Conservation (phyloP, 1,139 yeast genomes). For the Sugiyamaella sp. region DNA sequence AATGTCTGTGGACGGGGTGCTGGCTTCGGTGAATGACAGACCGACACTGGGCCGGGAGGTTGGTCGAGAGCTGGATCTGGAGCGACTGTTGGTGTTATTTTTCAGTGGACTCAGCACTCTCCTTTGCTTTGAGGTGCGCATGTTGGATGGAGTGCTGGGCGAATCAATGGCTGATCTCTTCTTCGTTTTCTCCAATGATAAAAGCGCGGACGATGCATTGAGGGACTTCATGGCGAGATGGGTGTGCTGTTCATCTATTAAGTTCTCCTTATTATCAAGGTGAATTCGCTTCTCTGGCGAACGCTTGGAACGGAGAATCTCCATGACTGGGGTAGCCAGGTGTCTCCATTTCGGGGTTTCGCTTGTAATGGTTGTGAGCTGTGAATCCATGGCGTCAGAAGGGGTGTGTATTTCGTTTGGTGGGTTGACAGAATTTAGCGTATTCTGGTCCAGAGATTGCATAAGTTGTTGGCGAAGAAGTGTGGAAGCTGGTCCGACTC, state of each 20-base stretch:
- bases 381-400: background rate
- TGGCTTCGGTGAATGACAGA: background rate
- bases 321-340: slow-evolving; percentile 8
- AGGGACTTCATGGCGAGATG: slow-evolving; percentile 4
- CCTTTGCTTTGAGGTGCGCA: slow-evolving; percentile 8
- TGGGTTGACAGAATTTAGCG: background rate
- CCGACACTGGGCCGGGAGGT: background rate
- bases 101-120: slow-evolving; percentile 8
- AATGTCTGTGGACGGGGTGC: background rate
- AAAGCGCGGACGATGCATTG: background rate
- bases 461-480: background rate
- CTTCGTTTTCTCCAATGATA: background rate
- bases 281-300: background rate
- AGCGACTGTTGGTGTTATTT: background rate
- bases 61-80: background rate
- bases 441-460: background rate
- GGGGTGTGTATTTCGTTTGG: background rate
- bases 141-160: slow-evolving; percentile 13
- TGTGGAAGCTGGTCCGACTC: no score
- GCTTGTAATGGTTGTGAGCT: background rate
- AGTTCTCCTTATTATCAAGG: slow-evolving; percentile 11
- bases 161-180: slow-evolving; percentile 7
- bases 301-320: slow-evolving; percentile 4
- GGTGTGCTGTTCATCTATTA: slow-evolving; percentile 10
- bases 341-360: slow-evolving; percentile 13